Evolutionary conservation across 306 rosid genomes (phyloP).

Genomic region (Sphenostylis stenocarpa): DNA sequence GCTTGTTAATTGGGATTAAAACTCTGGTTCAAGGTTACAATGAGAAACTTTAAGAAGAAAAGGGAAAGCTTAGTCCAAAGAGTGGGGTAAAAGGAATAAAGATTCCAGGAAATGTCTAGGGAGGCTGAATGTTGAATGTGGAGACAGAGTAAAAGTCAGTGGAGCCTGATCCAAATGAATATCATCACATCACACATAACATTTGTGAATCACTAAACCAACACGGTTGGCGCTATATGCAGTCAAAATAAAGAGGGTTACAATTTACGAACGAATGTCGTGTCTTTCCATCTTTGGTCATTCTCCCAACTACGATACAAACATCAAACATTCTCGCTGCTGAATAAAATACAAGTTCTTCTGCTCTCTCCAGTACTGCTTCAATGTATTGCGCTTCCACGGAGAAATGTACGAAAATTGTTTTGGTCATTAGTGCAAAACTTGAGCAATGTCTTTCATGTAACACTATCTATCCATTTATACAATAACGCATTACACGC

Average conservation of each 20-base stretch:
- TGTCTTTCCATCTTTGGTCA: background rate
- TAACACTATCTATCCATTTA: background rate
- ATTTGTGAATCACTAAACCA: background rate
- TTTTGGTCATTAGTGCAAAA: background rate
- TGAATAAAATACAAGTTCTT: too few species aligned
- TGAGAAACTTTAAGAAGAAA: slow-evolving; percentile 33
- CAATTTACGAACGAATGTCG: background rate
- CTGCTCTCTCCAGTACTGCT: slow-evolving; percentile 1
- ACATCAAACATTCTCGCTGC: background rate
- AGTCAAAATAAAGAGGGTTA: slow-evolving; percentile 22
- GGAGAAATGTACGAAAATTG: background rate
- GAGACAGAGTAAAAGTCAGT: slow-evolving; percentile 28
- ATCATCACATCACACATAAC: background rate
- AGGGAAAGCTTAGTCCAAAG: slow-evolving; percentile 31
- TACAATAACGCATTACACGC: background rate
- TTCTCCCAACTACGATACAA: background rate
- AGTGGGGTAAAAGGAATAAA: slow-evolving; percentile 31
- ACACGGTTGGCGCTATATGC: slow-evolving; percentile 15
- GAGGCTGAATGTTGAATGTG: background rate
- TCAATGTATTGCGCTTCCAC: background rate
- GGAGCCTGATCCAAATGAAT: slow-evolving; percentile 32
- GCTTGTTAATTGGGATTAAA: slow-evolving; percentile 19
- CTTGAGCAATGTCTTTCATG: background rate
- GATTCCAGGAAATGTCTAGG: slow-evolving; percentile 33
- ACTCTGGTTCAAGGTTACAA: slow-evolving; percentile 22